Conservation (phyloP, 2,329 filamentous ascomycete genomes). For the Exophiala aquamarina region DNA sequence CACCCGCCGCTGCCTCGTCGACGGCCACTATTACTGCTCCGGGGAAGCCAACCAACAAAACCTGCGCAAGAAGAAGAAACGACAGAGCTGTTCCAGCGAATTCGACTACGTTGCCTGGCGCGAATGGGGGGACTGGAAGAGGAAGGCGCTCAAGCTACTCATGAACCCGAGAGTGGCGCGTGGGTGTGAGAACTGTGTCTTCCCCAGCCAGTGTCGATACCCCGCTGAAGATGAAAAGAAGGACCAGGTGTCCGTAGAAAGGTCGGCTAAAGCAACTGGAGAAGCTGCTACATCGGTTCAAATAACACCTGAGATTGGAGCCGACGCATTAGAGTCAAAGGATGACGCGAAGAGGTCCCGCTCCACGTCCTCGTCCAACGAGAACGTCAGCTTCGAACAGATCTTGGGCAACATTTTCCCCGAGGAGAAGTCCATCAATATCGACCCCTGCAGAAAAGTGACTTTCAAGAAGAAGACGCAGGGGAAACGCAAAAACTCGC, state of each 20-base stretch:
- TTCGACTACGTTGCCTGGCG: slow-evolving; percentile 57
- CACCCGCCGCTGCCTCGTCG: slow-evolving; percentile 54
- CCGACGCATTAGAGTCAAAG: too few relatives aligned
- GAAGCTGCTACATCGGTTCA: too few relatives aligned
- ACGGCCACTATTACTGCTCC: slow-evolving; percentile 56
- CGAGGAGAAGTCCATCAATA: slow-evolving; percentile 1
- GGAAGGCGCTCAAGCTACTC: slow-evolving; percentile 13
- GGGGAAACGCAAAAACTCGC: slow-evolving; percentile 1
- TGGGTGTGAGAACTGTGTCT: slow-evolving; percentile 26
- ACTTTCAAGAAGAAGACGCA: neutral
- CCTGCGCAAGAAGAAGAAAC: slow-evolving; percentile 33
- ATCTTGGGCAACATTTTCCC: slow-evolving; percentile 10
- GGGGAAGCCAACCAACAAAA: slow-evolving; percentile 33
- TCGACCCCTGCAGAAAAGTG: neutral
- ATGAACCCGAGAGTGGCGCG: slow-evolving; percentile 7
- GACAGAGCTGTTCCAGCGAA: slow-evolving; percentile 48
- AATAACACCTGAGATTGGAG: too few relatives aligned
- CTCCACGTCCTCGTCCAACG: slow-evolving; percentile 8
- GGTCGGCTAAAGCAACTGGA: too few relatives aligned
- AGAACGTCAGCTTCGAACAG: slow-evolving; percentile 16
- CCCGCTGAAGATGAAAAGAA: neutral
- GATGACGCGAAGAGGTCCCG: too few relatives aligned
- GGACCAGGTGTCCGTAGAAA: too few relatives aligned
- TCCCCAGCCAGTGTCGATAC: slow-evolving; percentile 27
- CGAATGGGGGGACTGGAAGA: slow-evolving; percentile 44